These are phyloP conservation scores for Claviceps fusiformis DNA, from an alignment of 2,329 filamentous ascomycete species.

Conservation along the genomic window DNA sequence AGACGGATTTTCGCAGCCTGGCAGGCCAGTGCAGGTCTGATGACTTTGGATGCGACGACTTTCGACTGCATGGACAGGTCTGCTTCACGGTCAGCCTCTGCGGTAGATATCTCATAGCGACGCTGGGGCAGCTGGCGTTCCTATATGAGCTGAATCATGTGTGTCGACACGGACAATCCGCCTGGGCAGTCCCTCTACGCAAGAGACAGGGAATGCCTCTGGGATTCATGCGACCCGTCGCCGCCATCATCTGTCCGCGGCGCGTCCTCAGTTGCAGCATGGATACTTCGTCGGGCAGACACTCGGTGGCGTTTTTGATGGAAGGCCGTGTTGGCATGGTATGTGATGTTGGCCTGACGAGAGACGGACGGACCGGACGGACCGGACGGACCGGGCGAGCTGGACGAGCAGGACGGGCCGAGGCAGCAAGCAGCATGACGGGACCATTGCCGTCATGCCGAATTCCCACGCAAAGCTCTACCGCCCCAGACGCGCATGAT, in stretches of 20 bases:
- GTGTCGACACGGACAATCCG: slow-evolving; percentile 16
- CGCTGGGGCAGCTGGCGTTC: slow-evolving; percentile 38
- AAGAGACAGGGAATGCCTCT: slow-evolving; percentile 11
- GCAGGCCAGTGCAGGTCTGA: slow-evolving; percentile 9
- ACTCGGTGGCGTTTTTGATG: slow-evolving; percentile 44
- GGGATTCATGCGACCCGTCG: slow-evolving; percentile 28
- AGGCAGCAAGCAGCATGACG: slow-evolving; percentile 1
- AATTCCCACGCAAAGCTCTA: not conserved
- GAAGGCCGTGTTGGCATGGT: slow-evolving; percentile 48
- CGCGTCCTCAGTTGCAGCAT: slow-evolving; percentile 47
- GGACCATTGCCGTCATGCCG: not conserved
- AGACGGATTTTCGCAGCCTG: slow-evolving; percentile 24
- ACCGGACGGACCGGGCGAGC: no score
- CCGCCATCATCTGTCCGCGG: slow-evolving; percentile 41
- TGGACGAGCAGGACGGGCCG: no score
- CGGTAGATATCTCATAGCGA: slow-evolving; percentile 42
- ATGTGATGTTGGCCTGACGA: slow-evolving; percentile 31
- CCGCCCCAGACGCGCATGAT: not conserved
- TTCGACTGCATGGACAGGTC: slow-evolving; percentile 14
- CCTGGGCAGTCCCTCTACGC: slow-evolving; percentile 14
- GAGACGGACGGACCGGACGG: slow-evolving; percentile 5
- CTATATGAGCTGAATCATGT: slow-evolving; percentile 34
- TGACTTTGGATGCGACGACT: slow-evolving; percentile 10
- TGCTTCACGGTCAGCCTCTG: slow-evolving; percentile 43
- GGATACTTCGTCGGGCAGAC: slow-evolving; percentile 42